A percentile compares a stretch with the other conserved stretches of the same genome.
These are phyloP conservation scores for Cercospora zeina DNA, from an alignment of 2,329 filamentous ascomycete species.

Conservation along the genomic window DNA sequence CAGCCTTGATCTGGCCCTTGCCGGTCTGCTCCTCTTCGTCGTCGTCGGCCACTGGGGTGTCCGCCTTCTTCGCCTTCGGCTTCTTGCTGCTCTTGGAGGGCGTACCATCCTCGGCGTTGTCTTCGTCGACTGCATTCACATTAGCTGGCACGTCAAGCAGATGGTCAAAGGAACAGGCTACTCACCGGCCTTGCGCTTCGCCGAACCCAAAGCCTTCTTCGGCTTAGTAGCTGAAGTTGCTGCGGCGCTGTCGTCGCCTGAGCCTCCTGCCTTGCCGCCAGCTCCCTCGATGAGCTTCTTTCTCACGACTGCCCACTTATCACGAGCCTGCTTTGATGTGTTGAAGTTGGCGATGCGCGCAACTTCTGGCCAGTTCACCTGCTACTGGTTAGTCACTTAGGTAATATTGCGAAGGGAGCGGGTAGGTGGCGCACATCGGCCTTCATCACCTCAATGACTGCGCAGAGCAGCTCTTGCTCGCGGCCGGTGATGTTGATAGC, in stretches of 20 bases:
- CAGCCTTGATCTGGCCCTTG: neutral
- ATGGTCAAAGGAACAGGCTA: neutral
- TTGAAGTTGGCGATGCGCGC: constrained; percentile 24
- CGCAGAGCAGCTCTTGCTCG: constrained; percentile 29
- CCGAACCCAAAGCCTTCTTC: constrained; percentile 16
- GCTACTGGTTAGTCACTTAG: neutral
- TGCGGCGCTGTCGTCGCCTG: neutral
- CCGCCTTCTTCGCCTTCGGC: constrained; percentile 10
- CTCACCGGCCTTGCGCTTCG: constrained; percentile 24
- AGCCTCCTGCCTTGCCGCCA: constrained; percentile 7
- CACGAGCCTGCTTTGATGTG: constrained; percentile 30
- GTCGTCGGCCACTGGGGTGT: neutral
- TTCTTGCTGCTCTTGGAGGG: constrained; percentile 18
- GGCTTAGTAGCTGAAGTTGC: constrained; percentile 8
- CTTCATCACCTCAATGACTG: constrained; percentile 26
- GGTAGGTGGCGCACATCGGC: neutral
- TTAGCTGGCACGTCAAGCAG: neutral
- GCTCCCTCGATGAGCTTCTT: constrained; percentile 24
- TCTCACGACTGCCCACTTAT: constrained; percentile 26
- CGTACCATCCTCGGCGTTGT: constrained; percentile 13
- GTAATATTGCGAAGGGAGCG: neutral
- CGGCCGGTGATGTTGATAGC: constrained; percentile 26
- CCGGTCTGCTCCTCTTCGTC: neutral
- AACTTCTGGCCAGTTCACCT: constrained; percentile 32
- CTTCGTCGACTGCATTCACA: constrained; percentile 8